Percentiles rank a stretch among this genome's conserved stretches.
Evolutionary conservation across 768 basidiomycete species (phyloP).

Genomic region (Daedaleopsis sinensis): DNA sequence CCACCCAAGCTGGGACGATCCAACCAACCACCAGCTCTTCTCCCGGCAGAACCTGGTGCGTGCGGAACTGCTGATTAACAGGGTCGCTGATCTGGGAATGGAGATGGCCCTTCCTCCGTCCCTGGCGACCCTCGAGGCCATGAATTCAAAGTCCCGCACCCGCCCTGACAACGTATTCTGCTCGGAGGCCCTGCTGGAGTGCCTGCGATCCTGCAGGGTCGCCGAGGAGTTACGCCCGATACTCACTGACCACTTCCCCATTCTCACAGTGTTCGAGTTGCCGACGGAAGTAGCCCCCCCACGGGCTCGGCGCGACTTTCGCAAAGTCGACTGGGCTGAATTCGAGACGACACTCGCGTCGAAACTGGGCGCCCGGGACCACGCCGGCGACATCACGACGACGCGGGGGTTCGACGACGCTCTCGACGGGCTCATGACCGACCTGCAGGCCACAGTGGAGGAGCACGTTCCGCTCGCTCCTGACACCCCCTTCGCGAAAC

Average conservation of each 20-base stretch:
- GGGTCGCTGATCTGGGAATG: constrained; percentile 32
- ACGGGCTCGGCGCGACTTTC: constrained; percentile 27
- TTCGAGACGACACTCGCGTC: constrained; percentile 27
- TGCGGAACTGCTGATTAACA: constrained; percentile 31
- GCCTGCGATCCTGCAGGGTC: constrained; percentile 33
- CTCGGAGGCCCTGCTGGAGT: constrained; percentile 18
- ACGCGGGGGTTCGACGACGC: constrained; percentile 12
- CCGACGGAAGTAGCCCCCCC: neutral
- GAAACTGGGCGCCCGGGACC: neutral
- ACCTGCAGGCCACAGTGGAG: constrained; percentile 22
- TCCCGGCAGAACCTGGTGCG: constrained; percentile 26
- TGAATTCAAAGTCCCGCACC: constrained; percentile 36
- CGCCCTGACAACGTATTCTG: constrained; percentile 49
- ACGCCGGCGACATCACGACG: neutral
- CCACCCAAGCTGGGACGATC: constrained; percentile 43
- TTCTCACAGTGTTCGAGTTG: constrained; percentile 34
- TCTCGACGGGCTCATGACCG: constrained; percentile 4
- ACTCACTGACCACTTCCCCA: constrained; percentile 45
- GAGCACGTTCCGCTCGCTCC: constrained; percentile 20
- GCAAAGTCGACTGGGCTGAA: constrained; percentile 32
- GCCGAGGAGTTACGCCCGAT: constrained; percentile 17
- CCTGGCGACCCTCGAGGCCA: constrained; percentile 38
- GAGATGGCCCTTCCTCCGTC: constrained; percentile 37
- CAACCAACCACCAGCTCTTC: constrained; percentile 38
- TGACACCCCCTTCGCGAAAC: constrained; percentile 29